Percentiles rank a stretch among this genome's conserved stretches.
These are phyloP conservation scores for Ulvella scutata DNA, from an alignment of 139 green algal species.

Conservation along the genomic window DNA sequence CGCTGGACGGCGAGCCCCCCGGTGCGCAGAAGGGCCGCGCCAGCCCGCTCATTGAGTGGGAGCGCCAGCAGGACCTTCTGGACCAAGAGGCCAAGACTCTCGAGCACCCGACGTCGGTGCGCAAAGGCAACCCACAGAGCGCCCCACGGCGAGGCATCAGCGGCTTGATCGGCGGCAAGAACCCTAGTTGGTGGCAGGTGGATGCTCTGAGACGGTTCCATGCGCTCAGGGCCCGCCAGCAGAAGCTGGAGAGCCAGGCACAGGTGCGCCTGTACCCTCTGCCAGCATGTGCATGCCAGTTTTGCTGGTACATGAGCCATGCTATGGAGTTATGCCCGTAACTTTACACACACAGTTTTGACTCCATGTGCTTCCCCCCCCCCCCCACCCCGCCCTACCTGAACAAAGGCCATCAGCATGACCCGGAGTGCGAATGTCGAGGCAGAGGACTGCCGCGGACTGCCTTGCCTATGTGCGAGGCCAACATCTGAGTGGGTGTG, in stretches of 20 bases:
- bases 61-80: background rate
- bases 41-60: background rate
- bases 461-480: background rate
- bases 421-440: too few relatives aligned
- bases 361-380: too few relatives aligned
- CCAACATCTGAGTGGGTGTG: background rate
- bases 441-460: background rate
- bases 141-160: background rate
- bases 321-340: too few relatives aligned
- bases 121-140: background rate
- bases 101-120: background rate
- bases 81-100: background rate
- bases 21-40: background rate
- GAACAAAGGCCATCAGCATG: too few relatives aligned
- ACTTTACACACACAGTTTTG: too few relatives aligned
- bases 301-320: background rate
- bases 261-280: background rate
- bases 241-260: background rate
- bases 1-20: background rate
- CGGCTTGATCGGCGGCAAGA: background rate
- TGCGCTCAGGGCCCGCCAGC: background rate
- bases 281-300: background rate
- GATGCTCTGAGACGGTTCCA: background rate
- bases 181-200: background rate
- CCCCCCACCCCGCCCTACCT: too few relatives aligned